These are phyloP conservation scores for Sindora glabra DNA, from an alignment of 306 rosid genomes.

Conservation along the genomic window DNA sequence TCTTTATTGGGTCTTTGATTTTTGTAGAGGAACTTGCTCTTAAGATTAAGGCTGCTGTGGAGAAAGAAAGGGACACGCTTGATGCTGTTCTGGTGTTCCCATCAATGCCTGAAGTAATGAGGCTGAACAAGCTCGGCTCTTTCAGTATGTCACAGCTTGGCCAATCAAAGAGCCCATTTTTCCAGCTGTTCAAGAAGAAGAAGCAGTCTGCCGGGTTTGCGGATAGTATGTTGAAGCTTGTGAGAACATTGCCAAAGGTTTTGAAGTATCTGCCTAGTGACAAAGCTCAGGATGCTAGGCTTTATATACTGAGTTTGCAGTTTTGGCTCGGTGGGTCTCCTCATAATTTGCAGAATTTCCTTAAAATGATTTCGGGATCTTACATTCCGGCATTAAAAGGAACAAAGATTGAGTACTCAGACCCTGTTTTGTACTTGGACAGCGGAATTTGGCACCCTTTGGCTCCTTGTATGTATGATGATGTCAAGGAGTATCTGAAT, in stretches of 20 bases:
- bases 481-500: slow-evolving; percentile 93
- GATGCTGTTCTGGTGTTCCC: slow-evolving; percentile 97
- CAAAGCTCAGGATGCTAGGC: slow-evolving; percentile 95
- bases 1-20: slow-evolving; percentile 87
- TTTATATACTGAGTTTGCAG: slow-evolving; percentile 80
- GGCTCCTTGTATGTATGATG: slow-evolving; percentile 97
- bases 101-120: slow-evolving; percentile 99
- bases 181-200: slow-evolving; percentile 82
- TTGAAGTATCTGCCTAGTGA: slow-evolving; percentile 94
- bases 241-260: slow-evolving; percentile 92
- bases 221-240: slow-evolving; percentile 93
- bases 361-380: slow-evolving; percentile 83
- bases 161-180: slow-evolving; percentile 81
- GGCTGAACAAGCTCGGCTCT: slow-evolving; percentile 81
- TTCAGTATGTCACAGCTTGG: slow-evolving; percentile 95
- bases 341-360: slow-evolving; percentile 77
- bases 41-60: slow-evolving; percentile 76
- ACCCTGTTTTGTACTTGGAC: slow-evolving; percentile 89
- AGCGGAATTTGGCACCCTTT: slow-evolving; percentile 95
- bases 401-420: slow-evolving; percentile 62
- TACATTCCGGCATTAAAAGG: slow-evolving; percentile 82
- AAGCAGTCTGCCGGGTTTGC: slow-evolving; percentile 88
- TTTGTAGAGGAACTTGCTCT: slow-evolving; percentile 95
- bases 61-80: slow-evolving; percentile 77
- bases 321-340: slow-evolving; percentile 99